phyloP scores from a whole-genome alignment of 1,284 basidiomycete genomes.

The Sporisorium scitamineum region DNA sequence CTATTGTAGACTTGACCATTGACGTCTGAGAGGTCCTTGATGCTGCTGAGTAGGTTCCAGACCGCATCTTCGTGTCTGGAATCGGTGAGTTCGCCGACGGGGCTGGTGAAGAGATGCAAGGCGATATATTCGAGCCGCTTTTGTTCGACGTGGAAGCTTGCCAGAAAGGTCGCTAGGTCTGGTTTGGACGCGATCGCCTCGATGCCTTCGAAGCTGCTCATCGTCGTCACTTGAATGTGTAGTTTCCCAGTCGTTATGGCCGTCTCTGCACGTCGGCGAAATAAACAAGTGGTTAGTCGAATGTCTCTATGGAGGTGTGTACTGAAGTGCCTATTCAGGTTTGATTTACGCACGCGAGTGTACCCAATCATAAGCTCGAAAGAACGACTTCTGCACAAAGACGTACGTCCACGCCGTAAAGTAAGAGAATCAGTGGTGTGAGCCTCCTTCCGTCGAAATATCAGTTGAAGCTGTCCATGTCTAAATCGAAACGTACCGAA shows the following conservation, averaged over 20 bases:
- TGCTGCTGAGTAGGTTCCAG: conserved; percentile 19
- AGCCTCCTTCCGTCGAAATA: neutral
- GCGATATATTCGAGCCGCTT: conserved; percentile 32
- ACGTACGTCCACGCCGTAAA: neutral
- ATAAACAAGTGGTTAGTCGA: neutral
- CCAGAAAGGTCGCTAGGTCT: conserved; percentile 7
- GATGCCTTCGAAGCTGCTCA: conserved; percentile 11
- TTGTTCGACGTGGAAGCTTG: conserved; percentile 24
- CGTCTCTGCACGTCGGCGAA: conserved; percentile 11
- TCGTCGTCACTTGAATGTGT: conserved; percentile 4
- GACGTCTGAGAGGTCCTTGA: conserved; percentile 24
- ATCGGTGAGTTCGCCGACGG: conserved; percentile 7
- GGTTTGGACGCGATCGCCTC: conserved; percentile 12
- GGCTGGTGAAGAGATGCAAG: conserved; percentile 26
- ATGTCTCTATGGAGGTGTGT: neutral
- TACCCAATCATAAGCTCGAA: conserved; percentile 24
- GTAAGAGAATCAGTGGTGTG: neutral
- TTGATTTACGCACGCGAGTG: conserved; percentile 18
- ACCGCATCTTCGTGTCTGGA: conserved; percentile 23
- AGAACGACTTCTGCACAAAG: conserved; percentile 20
- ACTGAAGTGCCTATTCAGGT: too few relatives aligned
- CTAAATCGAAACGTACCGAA: conserved; percentile 9
- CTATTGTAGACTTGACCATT: conserved; percentile 4
- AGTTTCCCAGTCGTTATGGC: conserved; percentile 24
- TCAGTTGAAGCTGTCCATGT: neutral